These are phyloP conservation scores for Rhizoctonia solani DNA, from an alignment of 1,284 basidiomycete genomes.

Conservation along the genomic window DNA sequence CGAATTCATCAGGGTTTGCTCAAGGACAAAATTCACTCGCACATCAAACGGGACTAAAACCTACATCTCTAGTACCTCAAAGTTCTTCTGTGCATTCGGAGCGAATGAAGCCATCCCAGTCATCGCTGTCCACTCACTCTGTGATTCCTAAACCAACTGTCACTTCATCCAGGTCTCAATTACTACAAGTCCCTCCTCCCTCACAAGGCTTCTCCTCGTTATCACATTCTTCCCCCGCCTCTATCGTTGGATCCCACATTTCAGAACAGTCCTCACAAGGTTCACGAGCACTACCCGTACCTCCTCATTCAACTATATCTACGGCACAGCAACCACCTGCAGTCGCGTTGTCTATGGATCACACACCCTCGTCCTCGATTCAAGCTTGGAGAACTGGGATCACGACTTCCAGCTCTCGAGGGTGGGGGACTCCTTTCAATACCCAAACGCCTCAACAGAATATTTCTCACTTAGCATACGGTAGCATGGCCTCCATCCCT, in stretches of 20 bases:
- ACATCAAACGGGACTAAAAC: neutral
- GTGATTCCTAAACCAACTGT: neutral
- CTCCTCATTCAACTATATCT: neutral
- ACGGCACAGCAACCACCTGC: neutral
- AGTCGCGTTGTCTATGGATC: neutral
- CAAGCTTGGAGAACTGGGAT: constrained; percentile 15
- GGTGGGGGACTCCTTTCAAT: neutral
- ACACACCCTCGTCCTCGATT: neutral
- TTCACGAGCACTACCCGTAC: neutral
- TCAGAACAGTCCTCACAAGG: neutral
- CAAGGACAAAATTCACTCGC: neutral
- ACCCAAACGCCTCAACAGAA: neutral
- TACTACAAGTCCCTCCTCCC: constrained; percentile 13
- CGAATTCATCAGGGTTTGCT: neutral
- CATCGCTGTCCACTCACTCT: no score
- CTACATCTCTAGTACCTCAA: no score
- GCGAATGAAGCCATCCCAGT: no score
- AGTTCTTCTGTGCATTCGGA: no score
- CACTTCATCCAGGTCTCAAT: neutral
- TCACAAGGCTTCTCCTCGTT: constrained; percentile 1
- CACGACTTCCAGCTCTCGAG: neutral
- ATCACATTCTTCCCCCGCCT: neutral
- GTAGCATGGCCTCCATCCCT: neutral
- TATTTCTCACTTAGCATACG: no score
- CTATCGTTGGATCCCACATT: neutral